phyloP scores from a whole-genome alignment of 2,329 filamentous ascomycete genomes.

The Lachnellula arida region DNA sequence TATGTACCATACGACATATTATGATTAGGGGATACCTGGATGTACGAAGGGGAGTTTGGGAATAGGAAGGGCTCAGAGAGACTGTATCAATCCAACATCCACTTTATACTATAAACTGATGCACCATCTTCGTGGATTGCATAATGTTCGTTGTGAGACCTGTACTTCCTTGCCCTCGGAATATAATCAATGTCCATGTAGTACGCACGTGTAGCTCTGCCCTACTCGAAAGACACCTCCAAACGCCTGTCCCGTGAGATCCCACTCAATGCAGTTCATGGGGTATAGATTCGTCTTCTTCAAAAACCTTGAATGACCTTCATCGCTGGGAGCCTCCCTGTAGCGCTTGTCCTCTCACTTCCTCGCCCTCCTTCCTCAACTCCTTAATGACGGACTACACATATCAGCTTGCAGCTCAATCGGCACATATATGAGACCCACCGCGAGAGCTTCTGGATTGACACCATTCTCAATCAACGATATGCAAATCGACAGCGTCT shows the following conservation, averaged over 20 bases:
- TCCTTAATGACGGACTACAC: conserved; percentile 31
- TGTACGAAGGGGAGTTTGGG: not conserved
- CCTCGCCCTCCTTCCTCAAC: conserved; percentile 29
- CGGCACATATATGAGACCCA: conserved; percentile 43
- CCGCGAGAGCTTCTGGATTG: conserved; percentile 89
- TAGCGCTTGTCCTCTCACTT: conserved; percentile 15
- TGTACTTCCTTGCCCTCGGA: too few species aligned
- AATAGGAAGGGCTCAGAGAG: not conserved
- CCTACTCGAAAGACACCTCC: not conserved
- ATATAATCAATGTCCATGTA: too few species aligned
- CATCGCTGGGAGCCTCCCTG: not conserved
- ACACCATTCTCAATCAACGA: conserved; percentile 97
- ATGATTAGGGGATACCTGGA: not conserved
- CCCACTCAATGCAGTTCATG: not conserved
- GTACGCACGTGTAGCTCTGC: not conserved
- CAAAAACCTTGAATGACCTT: not conserved
- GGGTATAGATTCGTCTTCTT: not conserved
- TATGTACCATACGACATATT: not conserved
- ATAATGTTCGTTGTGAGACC: too few species aligned
- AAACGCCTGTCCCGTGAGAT: not conserved
- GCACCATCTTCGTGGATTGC: too few species aligned
- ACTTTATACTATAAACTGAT: too few species aligned
- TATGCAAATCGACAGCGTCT: conserved; percentile 89
- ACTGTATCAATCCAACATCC: not conserved
- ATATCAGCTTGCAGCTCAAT: conserved; percentile 9